These are phyloP conservation scores for Starmerella apicola DNA, from an alignment of 805 yeast genomes.

Conservation along the genomic window DNA sequence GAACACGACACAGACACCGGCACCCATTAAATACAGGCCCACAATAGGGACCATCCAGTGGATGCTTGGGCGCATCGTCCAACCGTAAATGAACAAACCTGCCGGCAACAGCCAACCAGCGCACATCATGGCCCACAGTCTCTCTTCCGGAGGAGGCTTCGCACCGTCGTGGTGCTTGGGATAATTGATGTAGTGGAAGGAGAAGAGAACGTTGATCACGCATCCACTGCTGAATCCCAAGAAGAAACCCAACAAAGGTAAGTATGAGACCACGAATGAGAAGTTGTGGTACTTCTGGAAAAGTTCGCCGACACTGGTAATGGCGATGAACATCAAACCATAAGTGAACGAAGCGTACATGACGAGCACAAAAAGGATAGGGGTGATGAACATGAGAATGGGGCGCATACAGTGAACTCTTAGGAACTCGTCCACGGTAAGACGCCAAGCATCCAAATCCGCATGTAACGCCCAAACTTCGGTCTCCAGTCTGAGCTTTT, in stretches of 20 bases:
- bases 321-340: slow-evolving; percentile 33
- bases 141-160: slow-evolving; percentile 52
- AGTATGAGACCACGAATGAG: slow-evolving; percentile 25
- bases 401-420: slow-evolving; percentile 70
- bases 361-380: slow-evolving; percentile 33
- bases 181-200: slow-evolving; percentile 23
- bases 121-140: slow-evolving; percentile 43
- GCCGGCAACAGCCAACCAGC: slow-evolving; percentile 37
- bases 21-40: slow-evolving; percentile 40
- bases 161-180: slow-evolving; percentile 30
- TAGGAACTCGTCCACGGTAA: slow-evolving; percentile 55
- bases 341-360: slow-evolving; percentile 34
- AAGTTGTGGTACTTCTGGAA: slow-evolving; percentile 27
- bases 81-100: slow-evolving; percentile 50
- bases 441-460: slow-evolving; percentile 75
- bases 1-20: slow-evolving; percentile 45
- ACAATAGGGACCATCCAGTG: slow-evolving; percentile 47
- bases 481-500: slow-evolving; percentile 54
- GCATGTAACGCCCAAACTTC: slow-evolving; percentile 77
- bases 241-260: slow-evolving; percentile 28
- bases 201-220: slow-evolving; percentile 21
- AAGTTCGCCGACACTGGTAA: slow-evolving; percentile 32
- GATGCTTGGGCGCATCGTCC: slow-evolving; percentile 38
- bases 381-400: slow-evolving; percentile 51
- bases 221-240: slow-evolving; percentile 28